Evolutionary conservation across 1,139 yeast species (phyloP).

Genomic region (Magnusiomyces fungicola): DNA sequence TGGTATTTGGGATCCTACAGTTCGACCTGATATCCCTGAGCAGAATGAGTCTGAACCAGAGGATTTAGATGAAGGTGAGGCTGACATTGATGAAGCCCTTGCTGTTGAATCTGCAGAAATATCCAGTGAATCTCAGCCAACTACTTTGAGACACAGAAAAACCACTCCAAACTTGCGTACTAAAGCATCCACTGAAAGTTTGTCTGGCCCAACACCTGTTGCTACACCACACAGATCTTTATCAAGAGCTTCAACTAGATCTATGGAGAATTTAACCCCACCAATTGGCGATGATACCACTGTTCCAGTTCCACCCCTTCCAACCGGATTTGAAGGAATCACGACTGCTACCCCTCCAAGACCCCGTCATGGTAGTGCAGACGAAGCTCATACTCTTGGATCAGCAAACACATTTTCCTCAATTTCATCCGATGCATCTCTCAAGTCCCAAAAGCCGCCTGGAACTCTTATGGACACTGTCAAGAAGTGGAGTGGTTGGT

Average conservation of each 20-base stretch:
- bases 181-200: neutral
- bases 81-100: neutral
- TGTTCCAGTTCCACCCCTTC: no score
- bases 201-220: neutral
- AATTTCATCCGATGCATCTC: neutral
- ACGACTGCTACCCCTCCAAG: no score
- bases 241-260: neutral
- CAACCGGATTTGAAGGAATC: no score
- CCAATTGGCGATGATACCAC: no score
- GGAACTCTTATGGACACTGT: constrained; percentile 23
- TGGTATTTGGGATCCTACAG: constrained; percentile 61
- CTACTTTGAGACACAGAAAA: constrained; percentile 10
- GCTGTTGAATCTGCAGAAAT: neutral
- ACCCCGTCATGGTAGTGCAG: no score
- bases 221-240: neutral
- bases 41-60: neutral
- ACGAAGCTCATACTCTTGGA: no score
- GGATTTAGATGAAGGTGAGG: neutral
- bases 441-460: neutral
- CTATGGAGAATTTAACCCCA: no score
- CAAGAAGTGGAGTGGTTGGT: constrained; percentile 29
- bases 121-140: neutral
- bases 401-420: no score
- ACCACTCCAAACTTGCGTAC: constrained; percentile 8
- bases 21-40: constrained; percentile 2